Evolutionary conservation across 495 filamentous ascomycete genomes (phyloP), one percentile per base, ranked within the genome.

Genomic region (Penicillium goetzii): DNA sequence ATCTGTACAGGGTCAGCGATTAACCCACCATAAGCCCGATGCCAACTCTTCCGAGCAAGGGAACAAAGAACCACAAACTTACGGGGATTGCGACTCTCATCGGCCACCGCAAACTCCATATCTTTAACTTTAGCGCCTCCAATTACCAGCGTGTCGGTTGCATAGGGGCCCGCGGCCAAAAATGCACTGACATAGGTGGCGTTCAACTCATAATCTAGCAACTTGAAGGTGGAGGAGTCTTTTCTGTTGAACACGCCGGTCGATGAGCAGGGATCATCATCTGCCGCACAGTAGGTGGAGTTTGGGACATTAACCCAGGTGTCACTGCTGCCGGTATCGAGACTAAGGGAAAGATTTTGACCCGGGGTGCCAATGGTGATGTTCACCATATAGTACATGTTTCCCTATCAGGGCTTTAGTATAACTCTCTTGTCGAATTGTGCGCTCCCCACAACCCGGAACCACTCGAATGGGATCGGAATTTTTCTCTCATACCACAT

Each of bases 281-380:
- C 28, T 26, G 40, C 33, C 2, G 59, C 84, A 19, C 63, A 66
- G 40, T 62, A 67, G 28, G 65, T 56, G 6, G 59, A 66, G 45
- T 71, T 70, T 0, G 67, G 52, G 10, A 55, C 25, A 15, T 70
- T 67, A 4, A 77, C 72, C 92, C 92, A 97, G 14, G 93, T 78
- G 76, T 97, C 92, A 67, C 88, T 91, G 71, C 90, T 93, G 40
- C 90, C 90, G 10, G 88, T 92, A 70, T 92, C 90, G 56, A 92
- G 68, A 58, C 88, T 85, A 62, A 92, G 72, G 53, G 83, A 77
- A 23, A 91, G 60, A 4, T 71, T 67, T 65, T 86, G 85, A 21
- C 83, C 69, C 10, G 89, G 90, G 21, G 88, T 89, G 60, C 90
- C 90, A 58, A 92, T 65, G 8, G 86, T 88, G 15, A 83, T 82